These are phyloP conservation scores for Colletotrichum euphorbiae DNA, from an alignment of 2,329 filamentous ascomycete genomes.

Conservation along the genomic window DNA sequence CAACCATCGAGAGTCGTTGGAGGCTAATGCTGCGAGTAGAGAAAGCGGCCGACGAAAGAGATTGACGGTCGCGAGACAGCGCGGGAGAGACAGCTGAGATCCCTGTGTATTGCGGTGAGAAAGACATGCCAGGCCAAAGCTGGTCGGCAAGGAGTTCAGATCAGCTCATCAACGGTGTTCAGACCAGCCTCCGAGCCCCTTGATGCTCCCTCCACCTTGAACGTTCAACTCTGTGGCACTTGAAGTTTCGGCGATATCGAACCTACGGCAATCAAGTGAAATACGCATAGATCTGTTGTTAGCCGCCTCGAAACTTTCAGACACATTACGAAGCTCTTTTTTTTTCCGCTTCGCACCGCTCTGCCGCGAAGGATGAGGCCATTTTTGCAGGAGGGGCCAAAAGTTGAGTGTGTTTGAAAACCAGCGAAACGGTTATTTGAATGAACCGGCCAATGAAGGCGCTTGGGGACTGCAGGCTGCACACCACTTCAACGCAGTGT, in stretches of 20 bases:
- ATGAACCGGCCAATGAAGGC: neutral
- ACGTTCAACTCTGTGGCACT: constrained; percentile 8
- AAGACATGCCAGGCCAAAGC: neutral
- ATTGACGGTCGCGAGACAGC: constrained; percentile 2
- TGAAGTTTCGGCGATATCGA: constrained; percentile 23
- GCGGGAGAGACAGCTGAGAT: neutral
- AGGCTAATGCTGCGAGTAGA: constrained; percentile 1
- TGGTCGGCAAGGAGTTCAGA: neutral
- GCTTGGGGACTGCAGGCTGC: neutral
- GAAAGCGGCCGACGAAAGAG: neutral
- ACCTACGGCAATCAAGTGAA: neutral
- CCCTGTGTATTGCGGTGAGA: neutral
- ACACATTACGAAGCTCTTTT: neutral
- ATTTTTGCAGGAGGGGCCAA: neutral
- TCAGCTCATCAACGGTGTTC: neutral
- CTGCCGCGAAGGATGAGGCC: neutral
- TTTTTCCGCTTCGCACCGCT: neutral
- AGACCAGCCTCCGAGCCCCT: constrained; percentile 17
- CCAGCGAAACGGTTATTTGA: neutral
- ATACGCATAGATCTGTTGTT: neutral
- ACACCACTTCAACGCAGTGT: neutral
- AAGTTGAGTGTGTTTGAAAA: neutral
- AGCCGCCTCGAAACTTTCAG: neutral
- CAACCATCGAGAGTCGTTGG: neutral
- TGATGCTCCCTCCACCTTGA: constrained; percentile 6